Conservation (phyloP, 768 basidiomycete genomes). For the Kwoniella europaea region DNA sequence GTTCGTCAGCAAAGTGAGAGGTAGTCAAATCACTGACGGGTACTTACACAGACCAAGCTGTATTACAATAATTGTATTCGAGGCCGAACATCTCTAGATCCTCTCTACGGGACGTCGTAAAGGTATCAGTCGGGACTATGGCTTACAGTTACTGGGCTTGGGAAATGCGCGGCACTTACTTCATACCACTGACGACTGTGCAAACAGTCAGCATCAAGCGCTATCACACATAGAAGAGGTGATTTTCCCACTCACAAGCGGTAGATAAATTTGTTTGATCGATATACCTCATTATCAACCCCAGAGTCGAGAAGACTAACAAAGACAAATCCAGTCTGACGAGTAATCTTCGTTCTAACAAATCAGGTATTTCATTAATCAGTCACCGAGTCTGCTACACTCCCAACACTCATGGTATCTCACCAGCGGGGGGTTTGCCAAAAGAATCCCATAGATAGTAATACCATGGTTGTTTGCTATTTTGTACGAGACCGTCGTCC, state of each 20-base stretch:
- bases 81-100: conserved; percentile 30
- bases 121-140: neutral
- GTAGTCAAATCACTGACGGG: neutral
- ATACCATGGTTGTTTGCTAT: conserved; percentile 27
- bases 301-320: conserved; percentile 28
- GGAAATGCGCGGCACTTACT: conserved; percentile 4
- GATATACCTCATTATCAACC: conserved; percentile 23
- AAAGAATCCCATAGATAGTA: conserved; percentile 42
- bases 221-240: neutral
- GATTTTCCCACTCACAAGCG: conserved; percentile 10
- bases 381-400: neutral
- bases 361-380: neutral
- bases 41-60: conserved; percentile 23
- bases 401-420: neutral
- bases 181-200: conserved; percentile 29
- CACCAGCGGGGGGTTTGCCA: conserved; percentile 23
- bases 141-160: neutral
- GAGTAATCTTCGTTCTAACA: conserved; percentile 19
- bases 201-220: neutral
- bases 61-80: conserved; percentile 21
- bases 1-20: neutral
- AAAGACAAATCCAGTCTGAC: conserved; percentile 27
- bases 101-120: conserved; percentile 7
- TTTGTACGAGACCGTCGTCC: neutral
- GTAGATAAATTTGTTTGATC: conserved; percentile 23